Evolutionary conservation across 495 filamentous ascomycete species (phyloP).

Genomic region (Oidiodendron maius): DNA sequence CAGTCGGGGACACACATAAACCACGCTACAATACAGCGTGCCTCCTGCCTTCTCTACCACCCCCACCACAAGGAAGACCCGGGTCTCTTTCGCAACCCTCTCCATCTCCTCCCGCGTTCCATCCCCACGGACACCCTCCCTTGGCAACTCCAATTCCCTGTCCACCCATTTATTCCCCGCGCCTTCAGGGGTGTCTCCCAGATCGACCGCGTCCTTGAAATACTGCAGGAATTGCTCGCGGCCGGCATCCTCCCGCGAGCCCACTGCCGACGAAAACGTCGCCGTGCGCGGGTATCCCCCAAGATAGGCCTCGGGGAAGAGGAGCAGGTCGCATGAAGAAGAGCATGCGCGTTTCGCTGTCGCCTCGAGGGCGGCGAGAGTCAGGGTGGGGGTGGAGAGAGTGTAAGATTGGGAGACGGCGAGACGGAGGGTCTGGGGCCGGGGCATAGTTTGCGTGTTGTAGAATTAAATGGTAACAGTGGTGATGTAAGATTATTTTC

Average conservation of each 20-base stretch:
- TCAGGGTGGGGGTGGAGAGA: conserved; percentile 53
- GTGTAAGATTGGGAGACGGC: conserved; percentile 77
- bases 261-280: conserved; percentile 69
- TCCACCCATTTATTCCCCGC: conserved; percentile 70
- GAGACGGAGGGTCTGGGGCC: conserved; percentile 47
- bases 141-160: conserved; percentile 46
- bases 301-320: conserved; percentile 91
- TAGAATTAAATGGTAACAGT: too few species aligned
- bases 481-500: too few species aligned
- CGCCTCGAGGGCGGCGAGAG: conserved; percentile 56
- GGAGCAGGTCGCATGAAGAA: conserved; percentile 63
- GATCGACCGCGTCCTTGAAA: conserved; percentile 71
- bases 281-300: conserved; percentile 90
- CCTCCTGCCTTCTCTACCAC: conserved; percentile 76
- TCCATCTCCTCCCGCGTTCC: conserved; percentile 82
- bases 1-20: conserved; percentile 71
- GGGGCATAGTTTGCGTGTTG: too few species aligned
- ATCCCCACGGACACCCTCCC: conserved; percentile 58
- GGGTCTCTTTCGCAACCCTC: conserved; percentile 62
- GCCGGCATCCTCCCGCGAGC: conserved; percentile 58
- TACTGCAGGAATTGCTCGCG: conserved; percentile 82
- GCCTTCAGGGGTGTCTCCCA: conserved; percentile 79
- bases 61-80: conserved; percentile 74
- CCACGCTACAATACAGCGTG: conserved; percentile 74
- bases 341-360: conserved; percentile 46